phyloP scores from a whole-genome alignment of 2,329 filamentous ascomycete genomes.

The Diaporthe citrichinensis region DNA sequence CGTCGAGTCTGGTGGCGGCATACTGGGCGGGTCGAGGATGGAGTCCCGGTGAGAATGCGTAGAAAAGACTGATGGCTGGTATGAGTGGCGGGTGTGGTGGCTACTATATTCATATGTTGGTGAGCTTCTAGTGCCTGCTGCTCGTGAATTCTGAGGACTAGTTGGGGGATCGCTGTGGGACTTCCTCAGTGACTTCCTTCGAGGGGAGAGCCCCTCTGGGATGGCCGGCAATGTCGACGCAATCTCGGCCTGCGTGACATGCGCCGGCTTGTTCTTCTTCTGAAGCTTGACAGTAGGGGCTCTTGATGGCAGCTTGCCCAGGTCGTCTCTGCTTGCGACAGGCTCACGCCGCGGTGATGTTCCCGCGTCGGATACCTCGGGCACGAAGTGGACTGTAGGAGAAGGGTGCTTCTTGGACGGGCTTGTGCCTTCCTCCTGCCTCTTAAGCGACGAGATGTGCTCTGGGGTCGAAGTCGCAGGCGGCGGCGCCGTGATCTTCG shows the following conservation, averaged over 20 bases:
- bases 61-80: constrained; percentile 68
- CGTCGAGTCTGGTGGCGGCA: constrained; percentile 74
- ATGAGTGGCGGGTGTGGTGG: constrained; percentile 60
- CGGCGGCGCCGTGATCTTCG: constrained; percentile 46
- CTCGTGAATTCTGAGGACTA: constrained; percentile 30
- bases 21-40: constrained; percentile 70
- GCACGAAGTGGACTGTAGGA: constrained; percentile 38
- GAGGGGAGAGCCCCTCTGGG: constrained; percentile 64
- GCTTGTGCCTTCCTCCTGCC: constrained; percentile 54
- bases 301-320: constrained; percentile 40
- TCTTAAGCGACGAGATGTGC: constrained; percentile 53
- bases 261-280: constrained; percentile 54
- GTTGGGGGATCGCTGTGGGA: constrained; percentile 46
- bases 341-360: constrained; percentile 34
- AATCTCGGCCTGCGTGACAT: constrained; percentile 52
- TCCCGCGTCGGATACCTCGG: constrained; percentile 36
- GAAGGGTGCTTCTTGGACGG: constrained; percentile 44
- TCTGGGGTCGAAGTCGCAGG: constrained; percentile 52
- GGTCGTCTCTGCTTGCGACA: constrained; percentile 34
- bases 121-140: constrained; percentile 55
- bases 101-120: constrained; percentile 59
- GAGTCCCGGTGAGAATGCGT: constrained; percentile 63
- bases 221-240: constrained; percentile 62
- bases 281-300: constrained; percentile 66
- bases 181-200: constrained; percentile 56